Conservation (phyloP, 2,329 filamentous ascomycete species). For the Cladorrhinum sp. region DNA sequence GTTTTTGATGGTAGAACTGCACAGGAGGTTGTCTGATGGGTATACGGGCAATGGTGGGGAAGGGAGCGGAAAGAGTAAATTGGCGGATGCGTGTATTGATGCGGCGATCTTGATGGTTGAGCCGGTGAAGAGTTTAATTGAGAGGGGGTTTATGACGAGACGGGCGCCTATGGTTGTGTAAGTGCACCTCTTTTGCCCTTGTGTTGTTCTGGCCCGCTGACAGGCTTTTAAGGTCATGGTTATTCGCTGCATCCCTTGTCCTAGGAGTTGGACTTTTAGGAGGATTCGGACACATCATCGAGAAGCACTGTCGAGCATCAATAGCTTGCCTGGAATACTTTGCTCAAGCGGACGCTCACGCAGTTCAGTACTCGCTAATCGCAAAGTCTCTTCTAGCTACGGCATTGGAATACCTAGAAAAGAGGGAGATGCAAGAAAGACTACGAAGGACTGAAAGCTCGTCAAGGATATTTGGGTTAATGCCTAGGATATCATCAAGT, state of each 20-base stretch:
- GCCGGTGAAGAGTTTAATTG: slow-evolving; percentile 43
- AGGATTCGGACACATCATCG: slow-evolving; percentile 50
- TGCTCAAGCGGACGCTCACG: slow-evolving; percentile 48
- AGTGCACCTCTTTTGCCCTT: slow-evolving; percentile 27
- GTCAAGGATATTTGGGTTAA: slow-evolving; percentile 50
- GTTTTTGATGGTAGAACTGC: slow-evolving; percentile 56
- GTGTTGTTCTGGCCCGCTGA: neutral
- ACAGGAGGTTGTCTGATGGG: slow-evolving; percentile 41
- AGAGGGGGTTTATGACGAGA: slow-evolving; percentile 41
- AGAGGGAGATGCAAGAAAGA: slow-evolving; percentile 45
- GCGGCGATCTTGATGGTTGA: slow-evolving; percentile 54
- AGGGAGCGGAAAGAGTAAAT: slow-evolving; percentile 45
- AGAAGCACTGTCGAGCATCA: slow-evolving; percentile 48
- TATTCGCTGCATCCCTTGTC: slow-evolving; percentile 52
- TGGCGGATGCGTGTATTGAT: slow-evolving; percentile 55
- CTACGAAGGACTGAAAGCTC: slow-evolving; percentile 48
- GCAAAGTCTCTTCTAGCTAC: slow-evolving; percentile 48
- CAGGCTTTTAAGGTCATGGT: slow-evolving; percentile 43
- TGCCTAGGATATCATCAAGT: slow-evolving; percentile 35
- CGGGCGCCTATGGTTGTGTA: slow-evolving; percentile 50
- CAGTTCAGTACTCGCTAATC: slow-evolving; percentile 52
- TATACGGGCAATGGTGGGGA: slow-evolving; percentile 8
- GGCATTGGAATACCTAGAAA: slow-evolving; percentile 47
- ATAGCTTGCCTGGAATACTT: slow-evolving; percentile 50
- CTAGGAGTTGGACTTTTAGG: slow-evolving; percentile 51